Conservation (phyloP, 1,284 basidiomycete species). For the Mycosarcoma mackinlayi region DNA sequence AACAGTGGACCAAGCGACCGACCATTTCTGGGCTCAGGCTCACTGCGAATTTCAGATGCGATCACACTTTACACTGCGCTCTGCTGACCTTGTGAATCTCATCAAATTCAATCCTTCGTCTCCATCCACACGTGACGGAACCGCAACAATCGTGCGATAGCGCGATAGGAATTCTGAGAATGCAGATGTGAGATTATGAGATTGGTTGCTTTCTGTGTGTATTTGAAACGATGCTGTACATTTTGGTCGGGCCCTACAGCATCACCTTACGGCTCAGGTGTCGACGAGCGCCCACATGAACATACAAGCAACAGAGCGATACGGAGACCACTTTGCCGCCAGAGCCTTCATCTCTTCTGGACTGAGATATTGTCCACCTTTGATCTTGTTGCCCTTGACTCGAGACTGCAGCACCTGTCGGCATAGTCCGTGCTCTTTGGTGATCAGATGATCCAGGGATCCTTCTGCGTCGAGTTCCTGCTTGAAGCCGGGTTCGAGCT, state of each 20-base stretch:
- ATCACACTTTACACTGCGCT: constrained; percentile 21
- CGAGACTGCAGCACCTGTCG: constrained; percentile 45
- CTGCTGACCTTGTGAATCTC: constrained; percentile 13
- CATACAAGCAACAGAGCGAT: constrained; percentile 59
- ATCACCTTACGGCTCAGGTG: constrained; percentile 6
- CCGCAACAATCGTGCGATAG: constrained; percentile 15
- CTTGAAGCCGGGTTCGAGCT: constrained; percentile 21
- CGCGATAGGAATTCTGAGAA: too few relatives aligned
- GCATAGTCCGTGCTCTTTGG: constrained; percentile 36
- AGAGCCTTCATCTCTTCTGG: constrained; percentile 63
- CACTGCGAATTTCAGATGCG: constrained; percentile 33
- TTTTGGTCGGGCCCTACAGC: too few relatives aligned
- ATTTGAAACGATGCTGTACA: too few relatives aligned
- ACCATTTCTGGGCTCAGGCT: constrained; percentile 1
- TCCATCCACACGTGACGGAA: constrained; percentile 23
- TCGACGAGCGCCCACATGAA: constrained; percentile 63
- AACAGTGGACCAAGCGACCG: constrained; percentile 18
- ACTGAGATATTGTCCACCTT: constrained; percentile 62
- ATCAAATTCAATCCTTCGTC: constrained; percentile 1
- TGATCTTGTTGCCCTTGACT: constrained; percentile 62
- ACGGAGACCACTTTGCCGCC: constrained; percentile 59
- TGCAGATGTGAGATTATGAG: too few relatives aligned
- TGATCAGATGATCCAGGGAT: constrained; percentile 31
- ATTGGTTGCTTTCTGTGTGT: too few relatives aligned
- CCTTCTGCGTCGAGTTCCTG: neutral